Evolutionary conservation across 768 basidiomycete species (phyloP).

Genomic region (Phaeotremella fagi): DNA sequence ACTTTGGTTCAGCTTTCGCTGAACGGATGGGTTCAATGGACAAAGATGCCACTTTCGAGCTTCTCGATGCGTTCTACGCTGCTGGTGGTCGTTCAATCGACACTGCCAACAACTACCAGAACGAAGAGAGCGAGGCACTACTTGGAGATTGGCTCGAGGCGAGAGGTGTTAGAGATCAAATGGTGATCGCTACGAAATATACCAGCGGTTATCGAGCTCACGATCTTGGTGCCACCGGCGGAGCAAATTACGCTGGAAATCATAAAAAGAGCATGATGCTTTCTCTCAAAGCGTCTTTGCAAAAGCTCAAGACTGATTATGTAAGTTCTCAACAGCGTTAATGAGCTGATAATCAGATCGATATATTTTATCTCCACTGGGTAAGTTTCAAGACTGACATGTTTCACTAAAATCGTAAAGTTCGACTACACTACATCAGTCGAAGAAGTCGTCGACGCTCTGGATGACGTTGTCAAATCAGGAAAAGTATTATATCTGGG

Average conservation of each 20-base stretch:
- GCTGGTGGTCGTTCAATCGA: slow-evolving; percentile 56
- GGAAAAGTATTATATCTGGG: slow-evolving; percentile 50
- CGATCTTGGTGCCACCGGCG: slow-evolving; percentile 23
- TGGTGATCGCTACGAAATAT: slow-evolving; percentile 51
- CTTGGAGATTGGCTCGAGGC: slow-evolving; percentile 55
- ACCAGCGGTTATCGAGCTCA: slow-evolving; percentile 24
- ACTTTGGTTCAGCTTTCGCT: too few relatives aligned
- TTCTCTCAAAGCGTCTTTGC: too few relatives aligned
- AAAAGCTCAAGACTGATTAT: slow-evolving; percentile 4
- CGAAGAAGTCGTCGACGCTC: slow-evolving; percentile 56
- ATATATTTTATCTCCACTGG: slow-evolving; percentile 50
- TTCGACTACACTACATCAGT: slow-evolving; percentile 55
- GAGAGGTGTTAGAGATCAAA: slow-evolving; percentile 52
- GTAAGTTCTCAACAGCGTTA: background rate
- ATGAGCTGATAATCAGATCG: background rate
- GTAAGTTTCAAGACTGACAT: slow-evolving; percentile 61
- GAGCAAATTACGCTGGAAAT: slow-evolving; percentile 56
- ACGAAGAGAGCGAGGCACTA: slow-evolving; percentile 53
- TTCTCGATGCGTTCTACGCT: too few relatives aligned
- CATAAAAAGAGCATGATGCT: slow-evolving; percentile 52
- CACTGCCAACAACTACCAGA: slow-evolving; percentile 53
- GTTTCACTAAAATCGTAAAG: slow-evolving; percentile 53
- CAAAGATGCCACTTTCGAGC: too few relatives aligned
- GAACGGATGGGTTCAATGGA: too few relatives aligned
- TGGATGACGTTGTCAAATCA: slow-evolving; percentile 54